Evolutionary conservation across 352 stramenopile genomes (phyloP).

Genomic region (Pythium biforme): DNA sequence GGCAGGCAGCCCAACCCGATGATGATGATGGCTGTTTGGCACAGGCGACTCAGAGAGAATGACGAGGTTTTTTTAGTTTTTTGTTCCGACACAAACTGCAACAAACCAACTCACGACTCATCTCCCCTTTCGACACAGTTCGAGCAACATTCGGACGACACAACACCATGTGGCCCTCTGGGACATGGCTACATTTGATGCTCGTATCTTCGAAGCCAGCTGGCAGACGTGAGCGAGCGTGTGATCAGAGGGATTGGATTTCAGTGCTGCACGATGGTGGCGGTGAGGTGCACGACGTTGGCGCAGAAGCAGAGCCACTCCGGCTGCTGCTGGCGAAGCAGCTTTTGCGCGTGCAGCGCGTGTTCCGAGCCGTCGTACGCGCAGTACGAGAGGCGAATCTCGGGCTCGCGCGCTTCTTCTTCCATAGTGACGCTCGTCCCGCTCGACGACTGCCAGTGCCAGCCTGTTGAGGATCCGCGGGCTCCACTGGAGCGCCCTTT

Average conservation of each 20-base stretch:
- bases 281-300: slow-evolving; percentile 59
- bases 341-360: slow-evolving; percentile 21
- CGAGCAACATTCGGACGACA: slow-evolving; percentile 17
- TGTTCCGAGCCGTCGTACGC: slow-evolving; percentile 30
- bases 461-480: no score
- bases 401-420: slow-evolving; percentile 24
- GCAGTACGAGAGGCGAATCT: slow-evolving; percentile 53
- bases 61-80: slow-evolving; percentile 20
- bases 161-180: background rate
- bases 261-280: slow-evolving; percentile 20
- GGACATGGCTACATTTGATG: slow-evolving; percentile 18
- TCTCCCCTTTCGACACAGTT: slow-evolving; percentile 6
- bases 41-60: background rate
- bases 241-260: background rate
- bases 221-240: background rate
- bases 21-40: slow-evolving; percentile 2
- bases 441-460: slow-evolving; percentile 16
- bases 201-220: background rate
- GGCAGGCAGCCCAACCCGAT: background rate
- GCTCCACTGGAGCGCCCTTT: slow-evolving; percentile 25
- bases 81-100: background rate
- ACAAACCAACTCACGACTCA: background rate
- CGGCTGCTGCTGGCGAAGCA: background rate
- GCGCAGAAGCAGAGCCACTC: slow-evolving; percentile 71
- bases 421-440: slow-evolving; percentile 25